Conservation (phyloP, 2,329 filamentous ascomycete species). For the Neofusicoccum sp. region DNA sequence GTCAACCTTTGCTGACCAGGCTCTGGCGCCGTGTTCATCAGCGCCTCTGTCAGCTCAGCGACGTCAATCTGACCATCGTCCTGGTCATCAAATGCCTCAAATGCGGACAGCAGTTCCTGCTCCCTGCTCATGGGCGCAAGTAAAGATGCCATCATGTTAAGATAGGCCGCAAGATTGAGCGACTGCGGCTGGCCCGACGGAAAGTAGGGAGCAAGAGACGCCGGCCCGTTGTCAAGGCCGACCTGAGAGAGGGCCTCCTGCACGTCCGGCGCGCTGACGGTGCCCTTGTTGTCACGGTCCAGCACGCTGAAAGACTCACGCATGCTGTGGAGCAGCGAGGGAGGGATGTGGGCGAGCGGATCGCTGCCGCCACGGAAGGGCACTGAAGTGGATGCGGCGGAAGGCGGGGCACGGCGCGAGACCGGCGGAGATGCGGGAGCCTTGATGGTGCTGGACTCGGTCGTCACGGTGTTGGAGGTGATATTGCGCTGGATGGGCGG, state of each 20-base stretch:
- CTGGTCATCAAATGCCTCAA: constrained; percentile 93
- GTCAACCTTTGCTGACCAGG: constrained; percentile 59
- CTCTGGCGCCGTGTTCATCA: constrained; percentile 54
- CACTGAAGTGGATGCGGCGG: constrained; percentile 26
- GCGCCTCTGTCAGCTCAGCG: constrained; percentile 74
- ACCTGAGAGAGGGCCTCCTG: constrained; percentile 84
- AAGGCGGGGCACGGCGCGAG: constrained; percentile 38
- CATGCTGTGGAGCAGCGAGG: constrained; percentile 79
- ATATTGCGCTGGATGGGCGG: constrained; percentile 28
- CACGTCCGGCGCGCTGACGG: constrained; percentile 78
- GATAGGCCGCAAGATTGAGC: constrained; percentile 79
- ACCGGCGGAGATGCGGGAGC: constrained; percentile 25
- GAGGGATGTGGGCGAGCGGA: constrained; percentile 69
- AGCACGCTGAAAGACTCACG: constrained; percentile 92
- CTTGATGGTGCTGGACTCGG: constrained; percentile 9
- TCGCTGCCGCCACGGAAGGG: constrained; percentile 19
- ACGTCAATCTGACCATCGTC: constrained; percentile 92
- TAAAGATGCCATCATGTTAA: constrained; percentile 75
- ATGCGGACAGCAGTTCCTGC: constrained; percentile 80
- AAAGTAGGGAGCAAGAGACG: constrained; percentile 79
- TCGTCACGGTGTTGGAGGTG: constrained; percentile 8
- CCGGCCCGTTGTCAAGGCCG: constrained; percentile 70
- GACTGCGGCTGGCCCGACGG: constrained; percentile 68
- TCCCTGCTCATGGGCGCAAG: constrained; percentile 73
- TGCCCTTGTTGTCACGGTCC: constrained; percentile 82